Evolutionary conservation across 2,329 filamentous ascomycete genomes (phyloP).

Genomic region (Fusarium torreyae): DNA sequence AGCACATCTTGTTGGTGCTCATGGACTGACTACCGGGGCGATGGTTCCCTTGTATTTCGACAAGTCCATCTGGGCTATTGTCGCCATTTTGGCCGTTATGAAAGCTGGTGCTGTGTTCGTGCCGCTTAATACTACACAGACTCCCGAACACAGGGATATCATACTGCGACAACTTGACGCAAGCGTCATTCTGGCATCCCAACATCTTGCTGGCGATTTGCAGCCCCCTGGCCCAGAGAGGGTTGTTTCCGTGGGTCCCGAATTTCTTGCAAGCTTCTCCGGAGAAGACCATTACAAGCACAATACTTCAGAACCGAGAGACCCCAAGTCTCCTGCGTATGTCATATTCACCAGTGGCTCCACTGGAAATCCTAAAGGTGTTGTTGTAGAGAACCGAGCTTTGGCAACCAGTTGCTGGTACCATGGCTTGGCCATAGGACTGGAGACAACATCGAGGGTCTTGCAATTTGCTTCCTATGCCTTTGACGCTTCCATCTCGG

Average conservation of each 20-base stretch:
- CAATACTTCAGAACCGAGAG: neutral
- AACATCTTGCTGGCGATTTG: neutral
- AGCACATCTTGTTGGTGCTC: constrained; percentile 3
- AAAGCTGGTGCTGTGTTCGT: constrained; percentile 24
- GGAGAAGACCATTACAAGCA: no score
- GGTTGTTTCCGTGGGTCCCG: neutral
- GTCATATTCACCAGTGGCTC: constrained; percentile 26
- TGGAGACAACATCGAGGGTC: constrained; percentile 16
- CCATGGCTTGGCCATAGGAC: constrained; percentile 9
- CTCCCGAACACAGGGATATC: neutral
- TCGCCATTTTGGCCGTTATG: constrained; percentile 18
- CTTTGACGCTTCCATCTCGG: constrained; percentile 24
- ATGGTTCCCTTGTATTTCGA: constrained; percentile 24
- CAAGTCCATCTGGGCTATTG: constrained; percentile 18
- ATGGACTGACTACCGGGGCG: neutral
- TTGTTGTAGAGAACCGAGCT: constrained; percentile 21
- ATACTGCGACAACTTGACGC: neutral
- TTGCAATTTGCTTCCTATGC: constrained; percentile 25
- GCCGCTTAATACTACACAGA: constrained; percentile 14
- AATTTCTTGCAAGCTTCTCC: constrained; percentile 1
- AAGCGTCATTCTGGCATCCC: constrained; percentile 7
- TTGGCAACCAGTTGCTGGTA: constrained; percentile 21
- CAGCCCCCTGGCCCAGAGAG: neutral
- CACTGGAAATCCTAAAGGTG: constrained; percentile 22
- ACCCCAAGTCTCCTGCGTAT: constrained; percentile 10